Base-by-base conservation (phyloP, 306 rosid species). In the Chamaecrista fasciculata region DNA sequence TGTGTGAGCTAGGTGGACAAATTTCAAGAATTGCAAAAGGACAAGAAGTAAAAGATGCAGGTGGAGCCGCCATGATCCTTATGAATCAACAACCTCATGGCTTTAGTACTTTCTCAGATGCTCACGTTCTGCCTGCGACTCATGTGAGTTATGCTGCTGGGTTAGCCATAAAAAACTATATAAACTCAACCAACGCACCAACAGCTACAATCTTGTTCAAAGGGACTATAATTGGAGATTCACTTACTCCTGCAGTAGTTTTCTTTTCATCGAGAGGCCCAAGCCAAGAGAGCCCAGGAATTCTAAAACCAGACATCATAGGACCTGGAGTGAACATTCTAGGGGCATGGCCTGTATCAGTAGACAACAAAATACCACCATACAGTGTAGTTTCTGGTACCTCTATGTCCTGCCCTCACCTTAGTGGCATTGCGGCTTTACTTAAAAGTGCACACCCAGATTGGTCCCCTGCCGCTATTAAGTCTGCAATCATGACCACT, bases 381-480 rank as follows among this genome's bases (percentile, higher is more conserved):
- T 78, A 58, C 53, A 29, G 70, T 7, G 15, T 84, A 2, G 58
- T 84, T 53, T 82, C 84, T 0, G 84, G 87, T 0, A 87, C 87
- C 18, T 87, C 92, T 39, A 82, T 82, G 87, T 80, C 92, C 4
- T 81, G 88, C 37, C 88, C 88, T 37, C 92, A 86, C 61, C 78
- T 86, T 0, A 81, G 84, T 12, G 88, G 96, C 18, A 43, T 82
- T 31, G 88, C 88, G 10, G 86, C 92, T 3, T 47, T 86, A 68
- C 85, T 89, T 71, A 84, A 80, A 61, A 86, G 81, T 15, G 66
- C 90, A 5, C 90, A 84, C 58, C 87, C 88, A 6, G 83, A 84
- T 19, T 89, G 90, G 96, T 84, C 90, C 4, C 96, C 84, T 0
- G 90, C 90, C 8, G 85, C 90, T 11, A 81, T 86, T 8, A 89